Evolutionary conservation across 1,284 basidiomycete species (phyloP).

Genomic region (Sporisorium iseilematis-ciliati): DNA sequence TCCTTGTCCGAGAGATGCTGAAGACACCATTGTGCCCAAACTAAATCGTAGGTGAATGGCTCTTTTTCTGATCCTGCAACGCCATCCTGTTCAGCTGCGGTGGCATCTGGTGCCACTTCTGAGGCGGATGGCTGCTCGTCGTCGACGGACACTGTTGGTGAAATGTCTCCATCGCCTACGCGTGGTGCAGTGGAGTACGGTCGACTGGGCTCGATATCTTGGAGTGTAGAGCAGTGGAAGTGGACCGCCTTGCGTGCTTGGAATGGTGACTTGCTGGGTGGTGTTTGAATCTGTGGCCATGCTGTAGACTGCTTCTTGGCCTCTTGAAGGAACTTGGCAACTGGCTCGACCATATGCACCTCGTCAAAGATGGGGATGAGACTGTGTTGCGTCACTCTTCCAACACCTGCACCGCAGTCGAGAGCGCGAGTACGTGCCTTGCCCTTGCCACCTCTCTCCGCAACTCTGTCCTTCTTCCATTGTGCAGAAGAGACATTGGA

Average conservation of each 20-base stretch:
- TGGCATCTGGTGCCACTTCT: background rate
- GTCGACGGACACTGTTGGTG: constrained; percentile 38
- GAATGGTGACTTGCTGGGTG: constrained; percentile 54
- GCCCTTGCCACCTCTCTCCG: constrained; percentile 58
- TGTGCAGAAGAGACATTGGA: constrained; percentile 43
- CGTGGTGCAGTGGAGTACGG: constrained; percentile 45
- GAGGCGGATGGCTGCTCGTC: constrained; percentile 9
- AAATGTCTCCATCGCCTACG: constrained; percentile 18
- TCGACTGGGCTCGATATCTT: constrained; percentile 59
- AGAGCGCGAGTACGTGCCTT: constrained; percentile 60
- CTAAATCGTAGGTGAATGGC: constrained; percentile 61
- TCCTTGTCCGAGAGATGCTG: constrained; percentile 68
- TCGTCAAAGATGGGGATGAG: constrained; percentile 66
- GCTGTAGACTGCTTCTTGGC: constrained; percentile 53
- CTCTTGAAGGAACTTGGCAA: constrained; percentile 64
- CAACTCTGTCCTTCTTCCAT: constrained; percentile 56
- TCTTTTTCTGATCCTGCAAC: constrained; percentile 42
- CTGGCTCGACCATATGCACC: constrained; percentile 68
- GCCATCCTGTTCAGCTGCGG: constrained; percentile 10
- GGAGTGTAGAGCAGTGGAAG: constrained; percentile 65
- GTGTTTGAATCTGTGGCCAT: constrained; percentile 55
- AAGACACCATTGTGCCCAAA: constrained; percentile 68
- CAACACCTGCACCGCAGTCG: constrained; percentile 68
- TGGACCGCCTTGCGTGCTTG: constrained; percentile 63
- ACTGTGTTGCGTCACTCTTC: constrained; percentile 64